Percentiles rank a stretch among this genome's conserved stretches.
Conservation (phyloP, 352 stramenopile genomes). For the Aphanomyces stellatus region DNA sequence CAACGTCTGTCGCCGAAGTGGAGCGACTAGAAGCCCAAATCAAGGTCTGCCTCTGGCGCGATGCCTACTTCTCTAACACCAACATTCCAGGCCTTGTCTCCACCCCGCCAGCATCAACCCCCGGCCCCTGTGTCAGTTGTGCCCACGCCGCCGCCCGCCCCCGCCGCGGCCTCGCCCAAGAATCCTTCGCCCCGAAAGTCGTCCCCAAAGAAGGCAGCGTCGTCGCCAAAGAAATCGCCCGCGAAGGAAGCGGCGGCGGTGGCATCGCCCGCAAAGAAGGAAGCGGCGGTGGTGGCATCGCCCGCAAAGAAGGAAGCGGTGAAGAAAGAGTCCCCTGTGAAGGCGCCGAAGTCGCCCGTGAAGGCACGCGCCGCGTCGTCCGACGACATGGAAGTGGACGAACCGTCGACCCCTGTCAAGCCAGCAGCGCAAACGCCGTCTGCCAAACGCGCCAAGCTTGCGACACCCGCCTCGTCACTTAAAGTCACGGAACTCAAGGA, state of each 20-base stretch:
- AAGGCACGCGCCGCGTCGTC: neutral
- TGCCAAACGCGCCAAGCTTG: neutral
- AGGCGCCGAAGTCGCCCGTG: neutral
- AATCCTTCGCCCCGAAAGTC: too few relatives aligned
- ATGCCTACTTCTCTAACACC: too few relatives aligned
- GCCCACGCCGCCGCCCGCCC: neutral
- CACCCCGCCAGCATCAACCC: neutral
- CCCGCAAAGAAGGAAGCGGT: neutral
- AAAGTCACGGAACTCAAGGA: conserved; percentile 17
- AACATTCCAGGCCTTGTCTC: conserved; percentile 6
- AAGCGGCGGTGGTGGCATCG: neutral
- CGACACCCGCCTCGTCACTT: neutral
- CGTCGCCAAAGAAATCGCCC: neutral
- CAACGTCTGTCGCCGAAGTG: conserved; percentile 27
- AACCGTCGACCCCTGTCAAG: neutral
- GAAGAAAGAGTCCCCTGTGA: neutral
- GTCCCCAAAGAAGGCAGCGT: too few relatives aligned
- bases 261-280: neutral
- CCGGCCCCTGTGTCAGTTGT: neutral
- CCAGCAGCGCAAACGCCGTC: too few relatives aligned
- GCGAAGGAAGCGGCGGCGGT: too few relatives aligned
- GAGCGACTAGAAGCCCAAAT: conserved; percentile 25
- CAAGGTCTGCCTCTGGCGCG: conserved; percentile 4
- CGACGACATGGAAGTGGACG: conserved; percentile 10
- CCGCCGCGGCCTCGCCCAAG: too few relatives aligned